Conservation (phyloP, 2,329 filamentous ascomycete genomes). For the Fusarium marasasianum region DNA sequence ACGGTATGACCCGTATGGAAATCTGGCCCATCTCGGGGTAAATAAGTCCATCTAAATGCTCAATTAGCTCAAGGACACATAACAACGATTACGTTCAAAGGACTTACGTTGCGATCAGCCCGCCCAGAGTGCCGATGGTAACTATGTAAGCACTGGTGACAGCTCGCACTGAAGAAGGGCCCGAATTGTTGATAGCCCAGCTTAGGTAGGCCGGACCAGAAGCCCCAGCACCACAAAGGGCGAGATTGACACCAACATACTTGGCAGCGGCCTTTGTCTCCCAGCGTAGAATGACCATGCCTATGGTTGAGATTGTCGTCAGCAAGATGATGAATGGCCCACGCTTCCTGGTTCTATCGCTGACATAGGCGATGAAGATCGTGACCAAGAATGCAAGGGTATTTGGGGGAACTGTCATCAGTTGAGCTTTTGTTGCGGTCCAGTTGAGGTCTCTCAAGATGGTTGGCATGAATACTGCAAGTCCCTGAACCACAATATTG, state of each 20-base stretch:
- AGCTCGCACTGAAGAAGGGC: conserved; percentile 47
- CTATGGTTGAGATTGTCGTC: background rate
- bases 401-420: conserved; percentile 65
- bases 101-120: no score
- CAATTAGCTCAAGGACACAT: background rate
- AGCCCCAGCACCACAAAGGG: conserved; percentile 69
- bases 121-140: background rate
- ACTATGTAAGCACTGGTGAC: conserved; percentile 50
- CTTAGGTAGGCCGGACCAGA: conserved; percentile 64
- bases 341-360: conserved; percentile 70
- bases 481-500: background rate
- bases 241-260: no score
- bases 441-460: conserved; percentile 53
- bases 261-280: conserved; percentile 54
- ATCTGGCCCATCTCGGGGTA: background rate
- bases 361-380: conserved; percentile 68
- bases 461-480: background rate
- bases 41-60: background rate
- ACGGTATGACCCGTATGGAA: background rate
- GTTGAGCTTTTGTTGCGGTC: conserved; percentile 43
- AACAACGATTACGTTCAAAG: rapidly evolving
- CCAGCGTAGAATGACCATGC: background rate
- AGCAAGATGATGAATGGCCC: conserved; percentile 60
- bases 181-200: conserved; percentile 56
- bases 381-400: conserved; percentile 70